Evolutionary conservation across 495 filamentous ascomycete genomes (phyloP), one percentile per base, ranked within the genome.

Genomic region (Penicillium robsamsonii): DNA sequence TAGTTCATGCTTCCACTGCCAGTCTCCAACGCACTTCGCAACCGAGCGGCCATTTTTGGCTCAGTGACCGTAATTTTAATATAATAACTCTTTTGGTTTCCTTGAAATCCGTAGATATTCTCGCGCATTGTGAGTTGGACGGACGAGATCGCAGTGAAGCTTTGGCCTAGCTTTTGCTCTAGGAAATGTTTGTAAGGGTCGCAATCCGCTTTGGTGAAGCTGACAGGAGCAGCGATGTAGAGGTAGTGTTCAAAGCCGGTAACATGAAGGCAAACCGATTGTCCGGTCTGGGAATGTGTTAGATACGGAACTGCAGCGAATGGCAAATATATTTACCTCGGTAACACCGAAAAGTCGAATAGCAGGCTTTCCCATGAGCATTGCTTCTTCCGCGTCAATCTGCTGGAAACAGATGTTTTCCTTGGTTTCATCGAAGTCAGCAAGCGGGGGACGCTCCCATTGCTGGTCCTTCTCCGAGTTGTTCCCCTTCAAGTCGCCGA

Each of bases 321-420:
- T 29, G 4, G 4, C 6, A 6, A 13, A 22, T 29, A 9, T 18
- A 40, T 42, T 58, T 75, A 87, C 87, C 80, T 94, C 90, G n/a
- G 93, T 97, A n/a, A 97, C 91, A 62, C 94, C 94, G 70, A 97
- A 99, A 13, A 99, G 81, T 71, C 90, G 91, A 56, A 97, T 80
- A 0, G 89, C 83, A 2, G 88, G 76, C 63, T 81, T 85, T 17
- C 86, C 85, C 69, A 80, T 63, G 6, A 96, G 60, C 3, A 81
- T 85, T 18, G 94, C 92, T 70, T 97, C 93, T 62, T 97, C 93
- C 5, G 84, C 87, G 60, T 99, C 94, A 67, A 99, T 97, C 67
- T 95, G 89, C 71, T 97, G 94, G 70, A 97, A 97, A 65, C 81
- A 84, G 11, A 99, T 79, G 56, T 74, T 89, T 42, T 94, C 83